phyloP scores from a whole-genome alignment of 2,329 filamentous ascomycete genomes.

The Arthrobotrys megalospora region DNA sequence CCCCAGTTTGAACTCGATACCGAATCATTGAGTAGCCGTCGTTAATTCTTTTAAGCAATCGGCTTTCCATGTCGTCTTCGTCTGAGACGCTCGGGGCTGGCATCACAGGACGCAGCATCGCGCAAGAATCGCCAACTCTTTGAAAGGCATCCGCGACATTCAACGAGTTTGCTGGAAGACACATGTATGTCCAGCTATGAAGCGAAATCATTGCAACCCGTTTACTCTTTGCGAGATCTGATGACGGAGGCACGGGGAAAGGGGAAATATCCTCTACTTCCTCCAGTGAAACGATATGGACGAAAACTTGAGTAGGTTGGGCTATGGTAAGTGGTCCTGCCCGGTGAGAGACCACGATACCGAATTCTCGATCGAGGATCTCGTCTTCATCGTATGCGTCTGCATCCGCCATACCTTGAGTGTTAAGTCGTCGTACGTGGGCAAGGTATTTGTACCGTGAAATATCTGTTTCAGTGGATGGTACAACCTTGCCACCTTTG shows the following conservation, averaged over 20 bases:
- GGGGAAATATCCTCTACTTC: constrained; percentile 65
- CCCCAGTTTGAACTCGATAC: constrained; percentile 68
- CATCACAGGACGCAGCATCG: constrained; percentile 16
- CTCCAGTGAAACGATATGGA: constrained; percentile 68
- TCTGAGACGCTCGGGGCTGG: not conserved
- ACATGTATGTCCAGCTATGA: constrained; percentile 68
- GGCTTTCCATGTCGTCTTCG: constrained; percentile 10
- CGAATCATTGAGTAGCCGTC: constrained; percentile 68
- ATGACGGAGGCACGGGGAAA: constrained; percentile 46
- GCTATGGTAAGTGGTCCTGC: constrained; percentile 65
- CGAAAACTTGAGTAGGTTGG: constrained; percentile 65
- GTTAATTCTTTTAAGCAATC: constrained; percentile 62
- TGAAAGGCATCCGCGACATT: constrained; percentile 67
- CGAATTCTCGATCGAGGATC: constrained; percentile 63
- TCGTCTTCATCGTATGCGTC: constrained; percentile 66
- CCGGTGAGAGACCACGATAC: constrained; percentile 67
- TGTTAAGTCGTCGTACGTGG: constrained; percentile 69
- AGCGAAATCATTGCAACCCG: constrained; percentile 67
- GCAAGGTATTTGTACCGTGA: constrained; percentile 65
- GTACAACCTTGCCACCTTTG: constrained; percentile 27
- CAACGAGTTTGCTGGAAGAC: constrained; percentile 66
- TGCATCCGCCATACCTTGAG: constrained; percentile 67
- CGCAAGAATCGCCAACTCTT: constrained; percentile 62
- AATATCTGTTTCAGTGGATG: constrained; percentile 60
- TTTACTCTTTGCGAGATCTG: constrained; percentile 21